Base-by-base conservation (phyloP, 495 filamentous ascomycete genomes). In the Tuber calosporum region DNA sequence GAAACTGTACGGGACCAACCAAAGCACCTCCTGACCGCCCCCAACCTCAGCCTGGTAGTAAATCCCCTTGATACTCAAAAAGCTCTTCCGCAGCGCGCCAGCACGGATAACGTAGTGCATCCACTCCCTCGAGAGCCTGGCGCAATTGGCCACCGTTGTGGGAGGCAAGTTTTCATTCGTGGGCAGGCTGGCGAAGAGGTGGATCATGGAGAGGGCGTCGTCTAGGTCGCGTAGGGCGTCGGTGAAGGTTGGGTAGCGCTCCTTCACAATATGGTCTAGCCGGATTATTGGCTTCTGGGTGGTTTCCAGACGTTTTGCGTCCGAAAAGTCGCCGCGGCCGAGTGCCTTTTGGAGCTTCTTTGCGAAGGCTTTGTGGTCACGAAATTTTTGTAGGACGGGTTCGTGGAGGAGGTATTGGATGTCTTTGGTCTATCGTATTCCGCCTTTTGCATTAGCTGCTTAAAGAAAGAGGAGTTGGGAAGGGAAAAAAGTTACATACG, bases 1-100 rank as follows among this genome's bases (percentile, higher is more conserved):
- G 83, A 99, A 99, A 76, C 91, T 90, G 85, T 99, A 98, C 2
- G 95, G 95, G 4, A 97, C 95, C 30, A 99, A 85, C 95, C 95
- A 99, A 81, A 99, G 85, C 69, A 98, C 90, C 78, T 99, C 95
- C 83, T 98, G 94, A n/a, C 94, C 94, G 22, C 78, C 78, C 81
- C 97, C 93, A 69, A 99, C 94, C 67, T 92, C 98, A 11, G 94
- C 96, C 85, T 99, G 96, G 84, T 98, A 99, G 84, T 99, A 99
- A 80, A 99, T 97, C 81, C 95, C 95, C 86, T 98, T 99, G 83
- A 99, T 98, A 1, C 93, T 97, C 69, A 99, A 86, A 84, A 99
- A 99, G 8, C 93, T 96, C 84, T 96, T 97, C 79, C 93, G 90
- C 72, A 99, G 85, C 68, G 91, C 92, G 83, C 96, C 89, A 34